phyloP scores from a whole-genome alignment of 2,329 filamentous ascomycete species.

The Diaporthe eres region DNA sequence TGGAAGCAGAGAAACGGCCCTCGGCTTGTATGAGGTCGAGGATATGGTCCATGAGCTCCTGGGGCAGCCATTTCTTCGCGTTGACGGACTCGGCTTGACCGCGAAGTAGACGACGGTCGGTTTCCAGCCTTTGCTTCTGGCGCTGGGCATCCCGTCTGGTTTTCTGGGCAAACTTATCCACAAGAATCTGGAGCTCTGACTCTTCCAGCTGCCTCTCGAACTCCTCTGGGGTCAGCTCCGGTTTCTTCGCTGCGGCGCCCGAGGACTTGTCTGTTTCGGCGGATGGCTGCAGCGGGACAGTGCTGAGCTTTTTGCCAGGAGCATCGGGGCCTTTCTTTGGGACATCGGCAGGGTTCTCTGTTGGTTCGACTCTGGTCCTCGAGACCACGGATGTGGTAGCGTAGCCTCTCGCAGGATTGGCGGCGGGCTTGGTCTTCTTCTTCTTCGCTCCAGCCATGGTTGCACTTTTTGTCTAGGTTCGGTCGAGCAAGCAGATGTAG shows the following conservation, averaged over 20 bases:
- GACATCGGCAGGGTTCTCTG: constrained; percentile 49
- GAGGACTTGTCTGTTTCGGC: constrained; percentile 44
- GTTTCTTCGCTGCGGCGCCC: constrained; percentile 51
- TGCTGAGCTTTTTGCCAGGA: constrained; percentile 42
- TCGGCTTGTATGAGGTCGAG: constrained; percentile 80
- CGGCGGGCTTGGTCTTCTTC: constrained; percentile 92
- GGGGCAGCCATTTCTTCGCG: constrained; percentile 83
- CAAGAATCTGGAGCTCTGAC: constrained; percentile 87
- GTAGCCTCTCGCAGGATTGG: constrained; percentile 92
- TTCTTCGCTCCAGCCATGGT: constrained; percentile 82
- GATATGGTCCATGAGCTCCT: constrained; percentile 83
- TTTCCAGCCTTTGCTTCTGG: constrained; percentile 83
- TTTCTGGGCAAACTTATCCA: constrained; percentile 87
- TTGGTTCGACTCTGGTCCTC: constrained; percentile 77
- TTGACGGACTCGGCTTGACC: constrained; percentile 82
- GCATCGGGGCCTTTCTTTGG: constrained; percentile 44
- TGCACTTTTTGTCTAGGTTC: constrained; percentile 16
- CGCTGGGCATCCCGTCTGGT: constrained; percentile 83
- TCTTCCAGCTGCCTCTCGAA: constrained; percentile 91
- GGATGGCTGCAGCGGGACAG: constrained; percentile 43
- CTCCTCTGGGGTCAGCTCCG: constrained; percentile 82
- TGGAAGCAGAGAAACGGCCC: constrained; percentile 69
- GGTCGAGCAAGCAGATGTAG: constrained; percentile 11
- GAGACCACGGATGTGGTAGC: constrained; percentile 94
- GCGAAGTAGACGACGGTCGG: constrained; percentile 86